Percentiles rank a stretch among this genome's conserved stretches.
Evolutionary conservation across 140 eudicot species (phyloP).

Genomic region (Ambrosia hybrid): DNA sequence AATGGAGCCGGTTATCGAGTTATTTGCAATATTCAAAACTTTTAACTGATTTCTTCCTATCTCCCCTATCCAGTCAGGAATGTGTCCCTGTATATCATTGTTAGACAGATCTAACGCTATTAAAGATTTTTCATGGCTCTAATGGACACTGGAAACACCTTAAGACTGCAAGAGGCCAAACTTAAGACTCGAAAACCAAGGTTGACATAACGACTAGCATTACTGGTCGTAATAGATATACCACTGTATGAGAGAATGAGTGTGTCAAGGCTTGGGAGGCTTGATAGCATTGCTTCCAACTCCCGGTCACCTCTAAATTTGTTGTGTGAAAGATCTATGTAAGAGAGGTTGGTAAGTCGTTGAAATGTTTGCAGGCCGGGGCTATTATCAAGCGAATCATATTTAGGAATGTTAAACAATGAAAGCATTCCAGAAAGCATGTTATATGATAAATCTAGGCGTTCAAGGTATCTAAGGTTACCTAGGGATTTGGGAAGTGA

Average conservation of each 20-base stretch:
- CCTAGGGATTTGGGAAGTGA: not conserved
- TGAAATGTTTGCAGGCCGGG: not conserved
- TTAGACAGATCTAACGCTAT: conserved; percentile 15
- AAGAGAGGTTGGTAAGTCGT: not conserved
- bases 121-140: not conserved
- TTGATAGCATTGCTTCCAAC: conserved; percentile 6
- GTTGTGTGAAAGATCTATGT: not conserved
- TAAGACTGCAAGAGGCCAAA: conserved; percentile 24
- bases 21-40: not conserved
- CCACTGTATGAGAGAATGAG: conserved; percentile 24
- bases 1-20: conserved; percentile 18
- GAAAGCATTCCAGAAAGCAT: too few species aligned
- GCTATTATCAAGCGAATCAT: not conserved
- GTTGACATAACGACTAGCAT: not conserved
- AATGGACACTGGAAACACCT: conserved; percentile 5
- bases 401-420: too few species aligned
- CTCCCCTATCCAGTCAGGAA: conserved; percentile 13
- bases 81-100: conserved; percentile 12
- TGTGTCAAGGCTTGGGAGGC: not conserved
- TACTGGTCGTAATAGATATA: not conserved
- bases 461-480: not conserved
- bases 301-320: not conserved
- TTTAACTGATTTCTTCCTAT: not conserved
- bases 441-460: too few species aligned
- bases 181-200: rapidly evolving